Conservation (phyloP, 306 rosid species). For the Prunus padus region DNA sequence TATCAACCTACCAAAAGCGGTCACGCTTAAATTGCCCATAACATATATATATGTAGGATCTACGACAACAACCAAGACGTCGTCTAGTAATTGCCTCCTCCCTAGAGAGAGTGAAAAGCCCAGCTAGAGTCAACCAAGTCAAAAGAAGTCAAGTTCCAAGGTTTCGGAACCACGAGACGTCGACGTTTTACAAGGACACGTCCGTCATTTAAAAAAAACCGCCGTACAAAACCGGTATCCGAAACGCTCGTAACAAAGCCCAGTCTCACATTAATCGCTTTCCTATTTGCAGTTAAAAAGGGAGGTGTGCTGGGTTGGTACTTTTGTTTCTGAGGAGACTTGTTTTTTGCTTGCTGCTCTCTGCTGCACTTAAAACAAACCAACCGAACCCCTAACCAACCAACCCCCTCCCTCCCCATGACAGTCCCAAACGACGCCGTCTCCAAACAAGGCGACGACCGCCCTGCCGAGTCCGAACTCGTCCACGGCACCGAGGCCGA, state of each 20-base stretch:
- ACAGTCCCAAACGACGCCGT: constrained; percentile 24
- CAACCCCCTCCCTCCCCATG: constrained; percentile 5
- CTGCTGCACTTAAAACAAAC: not conserved
- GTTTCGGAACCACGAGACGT: not conserved
- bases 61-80: not conserved
- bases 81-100: not conserved
- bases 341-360: not conserved
- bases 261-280: not conserved
- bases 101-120: not conserved
- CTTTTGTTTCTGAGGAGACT: not conserved
- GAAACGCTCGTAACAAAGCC: not conserved
- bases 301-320: constrained; percentile 14
- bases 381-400: not conserved
- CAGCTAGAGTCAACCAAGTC: not conserved
- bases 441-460: constrained; percentile 12
- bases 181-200: not conserved
- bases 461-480: constrained; percentile 10
- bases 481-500: constrained; percentile 13
- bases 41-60: not conserved
- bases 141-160: not conserved
- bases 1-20: no score
- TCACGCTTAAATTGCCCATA: no score
- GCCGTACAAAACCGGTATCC: constrained; percentile 8
- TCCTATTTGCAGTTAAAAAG: constrained; percentile 27
- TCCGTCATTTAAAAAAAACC: constrained; percentile 14